phyloP scores from a whole-genome alignment of 2,329 filamentous ascomycete species.

The Helicocarpus griseus region DNA sequence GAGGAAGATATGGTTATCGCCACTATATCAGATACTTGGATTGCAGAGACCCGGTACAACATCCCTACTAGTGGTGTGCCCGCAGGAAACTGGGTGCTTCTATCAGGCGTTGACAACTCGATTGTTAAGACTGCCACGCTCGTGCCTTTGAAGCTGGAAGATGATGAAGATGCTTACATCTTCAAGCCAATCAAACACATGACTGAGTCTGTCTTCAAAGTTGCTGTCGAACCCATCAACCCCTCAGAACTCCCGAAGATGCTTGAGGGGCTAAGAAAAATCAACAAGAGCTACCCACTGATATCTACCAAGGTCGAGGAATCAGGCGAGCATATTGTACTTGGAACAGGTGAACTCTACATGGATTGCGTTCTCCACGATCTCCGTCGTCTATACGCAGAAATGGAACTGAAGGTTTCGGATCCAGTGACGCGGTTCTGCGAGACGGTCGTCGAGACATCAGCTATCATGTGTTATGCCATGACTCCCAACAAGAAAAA shows the following conservation, averaged over 20 bases:
- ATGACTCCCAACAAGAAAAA: slow-evolving; percentile 99
- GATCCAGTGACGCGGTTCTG: slow-evolving; percentile 96
- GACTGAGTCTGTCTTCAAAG: slow-evolving; percentile 94
- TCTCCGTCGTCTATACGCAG: slow-evolving; percentile 81
- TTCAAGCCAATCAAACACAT: slow-evolving; percentile 91
- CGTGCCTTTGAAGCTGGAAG: slow-evolving; percentile 66
- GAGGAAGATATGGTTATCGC: slow-evolving; percentile 94
- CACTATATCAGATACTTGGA: slow-evolving; percentile 76
- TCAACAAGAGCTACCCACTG: slow-evolving; percentile 96
- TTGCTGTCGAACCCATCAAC: slow-evolving; percentile 96
- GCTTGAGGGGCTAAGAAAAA: slow-evolving; percentile 89
- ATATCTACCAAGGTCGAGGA: slow-evolving; percentile 97
- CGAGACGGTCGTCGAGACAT: slow-evolving; percentile 95
- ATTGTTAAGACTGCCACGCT: slow-evolving; percentile 96
- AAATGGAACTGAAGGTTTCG: slow-evolving; percentile 99
- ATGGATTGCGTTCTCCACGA: slow-evolving; percentile 99
- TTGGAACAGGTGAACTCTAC: slow-evolving; percentile 96
- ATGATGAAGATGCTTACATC: slow-evolving; percentile 88
- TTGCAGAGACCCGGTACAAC: slow-evolving; percentile 87
- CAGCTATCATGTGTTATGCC: slow-evolving; percentile 94
- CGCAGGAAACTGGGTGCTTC: slow-evolving; percentile 85
- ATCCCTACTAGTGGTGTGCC: slow-evolving; percentile 85
- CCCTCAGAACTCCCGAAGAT: slow-evolving; percentile 97
- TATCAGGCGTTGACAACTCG: slow-evolving; percentile 90
- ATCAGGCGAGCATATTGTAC: slow-evolving; percentile 88